Conservation (phyloP, 495 filamentous ascomycete species). For the Penicillium longicatenatum region DNA sequence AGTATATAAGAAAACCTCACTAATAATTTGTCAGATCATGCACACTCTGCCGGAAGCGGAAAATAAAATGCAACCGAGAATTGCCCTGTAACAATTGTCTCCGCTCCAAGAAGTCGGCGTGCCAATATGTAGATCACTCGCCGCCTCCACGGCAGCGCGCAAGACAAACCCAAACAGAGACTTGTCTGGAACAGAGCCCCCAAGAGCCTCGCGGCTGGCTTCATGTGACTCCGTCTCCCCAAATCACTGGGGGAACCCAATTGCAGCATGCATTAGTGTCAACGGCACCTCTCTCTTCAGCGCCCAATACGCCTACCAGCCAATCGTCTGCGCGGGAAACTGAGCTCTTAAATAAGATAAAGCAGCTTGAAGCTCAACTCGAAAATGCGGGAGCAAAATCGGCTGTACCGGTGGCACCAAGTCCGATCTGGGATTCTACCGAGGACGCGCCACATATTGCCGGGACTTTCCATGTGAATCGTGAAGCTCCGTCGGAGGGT, state of each 20-base stretch:
- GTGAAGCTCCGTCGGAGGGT: slow-evolving; percentile 23
- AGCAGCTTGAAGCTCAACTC: slow-evolving; percentile 49
- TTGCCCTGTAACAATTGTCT: slow-evolving; percentile 53
- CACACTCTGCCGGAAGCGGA: slow-evolving; percentile 47
- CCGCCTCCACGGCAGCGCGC: slow-evolving; percentile 16
- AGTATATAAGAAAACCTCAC: background rate
- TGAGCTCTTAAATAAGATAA: slow-evolving; percentile 42
- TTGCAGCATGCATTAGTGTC: slow-evolving; percentile 15
- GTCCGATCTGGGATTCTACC: slow-evolving; percentile 28
- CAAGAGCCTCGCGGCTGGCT: background rate
- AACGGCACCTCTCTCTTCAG: slow-evolving; percentile 20
- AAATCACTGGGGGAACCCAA: background rate
- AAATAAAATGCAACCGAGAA: slow-evolving; percentile 54
- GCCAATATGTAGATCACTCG: slow-evolving; percentile 39
- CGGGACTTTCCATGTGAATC: slow-evolving; percentile 31
- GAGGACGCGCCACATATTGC: slow-evolving; percentile 26
- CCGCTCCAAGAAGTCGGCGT: slow-evolving; percentile 41
- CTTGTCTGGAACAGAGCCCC: background rate
- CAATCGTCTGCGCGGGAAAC: slow-evolving; percentile 35
- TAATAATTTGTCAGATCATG: slow-evolving; percentile 40
- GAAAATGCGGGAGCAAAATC: slow-evolving; percentile 19
- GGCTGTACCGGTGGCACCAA: slow-evolving; percentile 12
- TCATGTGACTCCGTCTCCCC: background rate
- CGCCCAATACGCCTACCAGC: slow-evolving; percentile 32
- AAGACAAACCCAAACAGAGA: background rate